These are phyloP conservation scores for Coprinellus micaceus DNA, from an alignment of 768 basidiomycete species.

Conservation along the genomic window DNA sequence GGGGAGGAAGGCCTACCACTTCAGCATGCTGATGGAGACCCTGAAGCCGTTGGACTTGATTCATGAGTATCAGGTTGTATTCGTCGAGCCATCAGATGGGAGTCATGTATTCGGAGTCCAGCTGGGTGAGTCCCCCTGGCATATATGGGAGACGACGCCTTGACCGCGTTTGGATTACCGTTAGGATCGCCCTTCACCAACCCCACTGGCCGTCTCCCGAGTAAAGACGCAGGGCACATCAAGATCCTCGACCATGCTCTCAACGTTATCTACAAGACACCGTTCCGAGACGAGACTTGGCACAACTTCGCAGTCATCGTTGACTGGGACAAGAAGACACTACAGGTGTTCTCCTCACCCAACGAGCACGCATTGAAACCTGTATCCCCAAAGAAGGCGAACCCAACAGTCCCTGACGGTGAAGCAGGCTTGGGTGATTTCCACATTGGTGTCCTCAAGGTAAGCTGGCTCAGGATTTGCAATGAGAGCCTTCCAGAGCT, in stretches of 20 bases:
- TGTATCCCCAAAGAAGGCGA: constrained; percentile 41
- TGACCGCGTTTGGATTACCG: neutral
- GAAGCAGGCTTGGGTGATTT: constrained; percentile 53
- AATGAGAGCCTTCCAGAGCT: neutral
- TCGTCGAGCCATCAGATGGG: constrained; percentile 59
- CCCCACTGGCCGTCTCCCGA: constrained; percentile 42
- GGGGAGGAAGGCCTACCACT: constrained; percentile 44
- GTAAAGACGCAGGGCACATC: constrained; percentile 41
- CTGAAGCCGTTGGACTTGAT: constrained; percentile 44
- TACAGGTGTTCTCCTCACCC: constrained; percentile 49
- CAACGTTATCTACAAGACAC: constrained; percentile 46
- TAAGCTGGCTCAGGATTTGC: constrained; percentile 16
- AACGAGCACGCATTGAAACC: constrained; percentile 34
- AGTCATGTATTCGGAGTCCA: constrained; percentile 59
- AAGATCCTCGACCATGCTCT: constrained; percentile 55
- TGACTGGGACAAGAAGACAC: constrained; percentile 49
- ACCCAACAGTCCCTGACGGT: constrained; percentile 37
- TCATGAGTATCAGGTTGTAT: constrained; percentile 63
- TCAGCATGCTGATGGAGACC: constrained; percentile 37
- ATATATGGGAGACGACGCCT: neutral
- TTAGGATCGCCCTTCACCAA: constrained; percentile 56
- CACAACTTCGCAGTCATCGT: constrained; percentile 60
- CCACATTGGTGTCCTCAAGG: constrained; percentile 61
- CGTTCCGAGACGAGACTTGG: constrained; percentile 43
- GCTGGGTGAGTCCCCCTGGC: constrained; percentile 46